Percentiles rank a stretch among this genome's conserved stretches.
These are phyloP conservation scores for Solanum chiquidenum DNA, from an alignment of 257 asterid species.

Conservation along the genomic window DNA sequence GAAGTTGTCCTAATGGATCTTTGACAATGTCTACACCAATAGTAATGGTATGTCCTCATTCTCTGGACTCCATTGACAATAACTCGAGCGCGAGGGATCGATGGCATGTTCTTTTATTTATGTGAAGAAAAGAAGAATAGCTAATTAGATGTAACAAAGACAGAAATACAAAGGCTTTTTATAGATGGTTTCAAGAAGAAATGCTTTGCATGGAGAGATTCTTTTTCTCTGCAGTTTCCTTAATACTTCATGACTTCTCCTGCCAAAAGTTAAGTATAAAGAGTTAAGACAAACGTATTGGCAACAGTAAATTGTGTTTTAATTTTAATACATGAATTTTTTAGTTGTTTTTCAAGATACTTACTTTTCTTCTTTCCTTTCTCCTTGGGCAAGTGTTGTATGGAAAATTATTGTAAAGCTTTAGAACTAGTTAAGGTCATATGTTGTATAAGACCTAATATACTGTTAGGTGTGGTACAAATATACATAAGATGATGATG, in stretches of 20 bases:
- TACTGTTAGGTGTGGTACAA: too few species aligned
- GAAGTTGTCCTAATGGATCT: constrained; percentile 66
- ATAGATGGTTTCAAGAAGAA: constrained; percentile 3
- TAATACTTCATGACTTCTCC: constrained; percentile 8
- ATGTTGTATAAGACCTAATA: too few species aligned
- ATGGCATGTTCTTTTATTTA: constrained; percentile 20
- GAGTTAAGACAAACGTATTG: constrained; percentile 4
- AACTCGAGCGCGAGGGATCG: constrained; percentile 26
- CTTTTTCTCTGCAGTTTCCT: constrained; percentile 11
- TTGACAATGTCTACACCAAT: constrained; percentile 72
- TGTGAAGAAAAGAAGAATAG: neutral
- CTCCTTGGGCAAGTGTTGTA: too few species aligned
- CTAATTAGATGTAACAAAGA: neutral
- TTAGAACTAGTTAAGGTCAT: too few species aligned
- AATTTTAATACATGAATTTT: neutral
- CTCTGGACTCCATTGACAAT: constrained; percentile 51
- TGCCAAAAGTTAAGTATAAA: constrained; percentile 48
- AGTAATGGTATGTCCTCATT: constrained; percentile 65
- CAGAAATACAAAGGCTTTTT: neutral
- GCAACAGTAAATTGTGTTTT: neutral
- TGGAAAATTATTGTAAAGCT: too few species aligned
- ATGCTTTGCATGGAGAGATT: constrained; percentile 8
- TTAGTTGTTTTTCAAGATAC: too few species aligned
- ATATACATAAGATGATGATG: too few species aligned
- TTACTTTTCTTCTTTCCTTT: too few species aligned